Conservation (phyloP, 202 grass and related monocot species). For the Setaria viridis region DNA sequence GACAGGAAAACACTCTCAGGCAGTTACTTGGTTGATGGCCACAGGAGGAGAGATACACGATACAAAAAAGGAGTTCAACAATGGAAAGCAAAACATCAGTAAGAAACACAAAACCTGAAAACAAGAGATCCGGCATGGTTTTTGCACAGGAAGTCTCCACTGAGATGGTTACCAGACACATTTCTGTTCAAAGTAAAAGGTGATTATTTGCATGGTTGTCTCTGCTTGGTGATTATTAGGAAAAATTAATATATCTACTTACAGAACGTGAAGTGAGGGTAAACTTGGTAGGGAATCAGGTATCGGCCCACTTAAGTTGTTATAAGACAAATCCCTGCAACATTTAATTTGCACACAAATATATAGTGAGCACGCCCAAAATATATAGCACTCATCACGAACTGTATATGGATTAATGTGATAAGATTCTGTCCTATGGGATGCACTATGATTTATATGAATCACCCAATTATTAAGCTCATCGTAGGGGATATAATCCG, state of each 20-base stretch:
- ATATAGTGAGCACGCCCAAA: no score
- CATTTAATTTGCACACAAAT: no score
- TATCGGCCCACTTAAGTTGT: not conserved
- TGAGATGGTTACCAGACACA: conserved; percentile 7
- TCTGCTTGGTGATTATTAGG: no score
- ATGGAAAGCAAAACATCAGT: not conserved
- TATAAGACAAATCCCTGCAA: not conserved
- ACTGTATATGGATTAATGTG: no score
- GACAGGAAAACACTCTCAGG: no score
- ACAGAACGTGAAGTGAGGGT: not conserved
- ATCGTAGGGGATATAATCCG: no score
- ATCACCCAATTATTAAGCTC: no score
- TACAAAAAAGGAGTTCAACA: not conserved
- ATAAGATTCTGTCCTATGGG: no score
- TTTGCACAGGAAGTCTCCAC: not conserved
- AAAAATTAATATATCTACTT: not conserved
- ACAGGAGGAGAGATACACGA: not conserved
- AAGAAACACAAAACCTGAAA: not conserved
- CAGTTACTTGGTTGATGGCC: not conserved
- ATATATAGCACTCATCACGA: no score
- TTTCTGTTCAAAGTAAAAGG: not conserved
- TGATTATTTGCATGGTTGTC: no score
- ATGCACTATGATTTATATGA: no score
- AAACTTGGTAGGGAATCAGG: not conserved
- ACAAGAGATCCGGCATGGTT: not conserved